A percentile compares a stretch with the other conserved stretches of the same genome.
These are phyloP conservation scores for Ophiocordyceps camponoti-floridani DNA, from an alignment of 2,329 filamentous ascomycete genomes.

Conservation along the genomic window DNA sequence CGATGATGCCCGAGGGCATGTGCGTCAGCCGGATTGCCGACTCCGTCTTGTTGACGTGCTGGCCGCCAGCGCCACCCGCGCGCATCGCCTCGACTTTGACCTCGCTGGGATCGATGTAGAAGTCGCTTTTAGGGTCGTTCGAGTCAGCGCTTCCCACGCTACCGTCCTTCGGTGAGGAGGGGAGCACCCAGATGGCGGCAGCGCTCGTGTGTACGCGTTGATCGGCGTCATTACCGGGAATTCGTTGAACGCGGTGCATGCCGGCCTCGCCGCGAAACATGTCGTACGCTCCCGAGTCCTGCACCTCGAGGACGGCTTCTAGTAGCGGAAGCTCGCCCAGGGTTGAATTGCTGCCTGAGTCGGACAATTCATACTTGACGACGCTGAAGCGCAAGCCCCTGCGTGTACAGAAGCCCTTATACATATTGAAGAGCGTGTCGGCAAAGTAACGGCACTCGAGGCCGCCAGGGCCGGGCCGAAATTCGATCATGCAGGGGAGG, in stretches of 20 bases:
- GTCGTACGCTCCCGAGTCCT: constrained; percentile 61
- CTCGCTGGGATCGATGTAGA: constrained; percentile 73
- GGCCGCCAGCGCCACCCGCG: constrained; percentile 78
- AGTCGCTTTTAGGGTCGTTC: constrained; percentile 77
- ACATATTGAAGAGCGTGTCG: constrained; percentile 78
- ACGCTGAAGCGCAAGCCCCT: constrained; percentile 47
- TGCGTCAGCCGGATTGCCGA: constrained; percentile 89
- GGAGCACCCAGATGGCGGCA: constrained; percentile 80
- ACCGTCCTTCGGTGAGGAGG: constrained; percentile 49
- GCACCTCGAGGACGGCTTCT: constrained; percentile 77
- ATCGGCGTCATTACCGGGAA: constrained; percentile 79
- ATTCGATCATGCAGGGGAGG: constrained; percentile 79
- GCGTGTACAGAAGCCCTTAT: constrained; percentile 57
- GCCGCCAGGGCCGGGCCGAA: constrained; percentile 81
- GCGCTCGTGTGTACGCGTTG: constrained; percentile 89
- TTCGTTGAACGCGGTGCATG: constrained; percentile 85
- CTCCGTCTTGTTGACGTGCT: constrained; percentile 98
- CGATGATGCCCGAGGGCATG: constrained; percentile 66
- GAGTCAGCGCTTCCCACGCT: constrained; percentile 33
- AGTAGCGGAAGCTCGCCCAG: constrained; percentile 53
- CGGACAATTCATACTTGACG: constrained; percentile 64
- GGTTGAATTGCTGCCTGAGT: constrained; percentile 34
- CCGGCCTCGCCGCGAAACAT: constrained; percentile 73
- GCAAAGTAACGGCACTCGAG: constrained; percentile 85
- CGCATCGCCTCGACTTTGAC: constrained; percentile 80